phyloP scores from a whole-genome alignment of 2,329 filamentous ascomycete genomes.

The Didymella pomorum region DNA sequence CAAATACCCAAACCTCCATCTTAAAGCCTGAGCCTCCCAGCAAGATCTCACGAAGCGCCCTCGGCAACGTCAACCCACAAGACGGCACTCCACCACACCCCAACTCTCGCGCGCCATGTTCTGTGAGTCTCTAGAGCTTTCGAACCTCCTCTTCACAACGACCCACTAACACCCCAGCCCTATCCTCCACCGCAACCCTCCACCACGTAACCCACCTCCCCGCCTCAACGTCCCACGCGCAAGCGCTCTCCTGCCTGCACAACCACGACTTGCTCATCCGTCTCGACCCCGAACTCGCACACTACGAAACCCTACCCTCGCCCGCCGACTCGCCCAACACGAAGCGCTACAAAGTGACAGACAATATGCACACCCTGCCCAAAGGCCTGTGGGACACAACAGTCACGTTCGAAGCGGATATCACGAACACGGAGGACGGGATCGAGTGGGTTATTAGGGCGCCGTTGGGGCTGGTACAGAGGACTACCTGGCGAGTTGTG shows the following conservation, averaged over 20 bases:
- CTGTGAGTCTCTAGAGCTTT: conserved; percentile 36
- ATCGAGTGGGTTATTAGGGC: conserved; percentile 48
- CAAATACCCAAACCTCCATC: neutral
- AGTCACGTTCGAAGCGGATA: conserved; percentile 45
- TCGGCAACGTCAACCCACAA: neutral
- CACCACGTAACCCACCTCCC: conserved; percentile 48
- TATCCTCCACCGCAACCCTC: conserved; percentile 44
- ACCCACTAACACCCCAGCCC: conserved; percentile 28
- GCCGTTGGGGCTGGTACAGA: conserved; percentile 46
- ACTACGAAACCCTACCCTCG: conserved; percentile 40
- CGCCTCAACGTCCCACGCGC: conserved; percentile 27
- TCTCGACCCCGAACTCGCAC: conserved; percentile 48
- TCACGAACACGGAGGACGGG: conserved; percentile 46
- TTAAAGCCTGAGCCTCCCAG: neutral
- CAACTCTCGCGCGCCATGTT: conserved; percentile 31
- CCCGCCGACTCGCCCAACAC: conserved; percentile 31
- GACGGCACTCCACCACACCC: neutral
- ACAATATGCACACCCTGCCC: conserved; percentile 49
- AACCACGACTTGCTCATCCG: conserved; percentile 50
- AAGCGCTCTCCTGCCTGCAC: conserved; percentile 38
- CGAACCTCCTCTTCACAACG: neutral
- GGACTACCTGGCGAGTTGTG: conserved; percentile 43
- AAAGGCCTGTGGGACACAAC: conserved; percentile 49
- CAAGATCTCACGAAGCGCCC: neutral
- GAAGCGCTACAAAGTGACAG: conserved; percentile 50